These are phyloP conservation scores for Colletotrichum phormii DNA, from an alignment of 2,329 filamentous ascomycete genomes.

Conservation along the genomic window DNA sequence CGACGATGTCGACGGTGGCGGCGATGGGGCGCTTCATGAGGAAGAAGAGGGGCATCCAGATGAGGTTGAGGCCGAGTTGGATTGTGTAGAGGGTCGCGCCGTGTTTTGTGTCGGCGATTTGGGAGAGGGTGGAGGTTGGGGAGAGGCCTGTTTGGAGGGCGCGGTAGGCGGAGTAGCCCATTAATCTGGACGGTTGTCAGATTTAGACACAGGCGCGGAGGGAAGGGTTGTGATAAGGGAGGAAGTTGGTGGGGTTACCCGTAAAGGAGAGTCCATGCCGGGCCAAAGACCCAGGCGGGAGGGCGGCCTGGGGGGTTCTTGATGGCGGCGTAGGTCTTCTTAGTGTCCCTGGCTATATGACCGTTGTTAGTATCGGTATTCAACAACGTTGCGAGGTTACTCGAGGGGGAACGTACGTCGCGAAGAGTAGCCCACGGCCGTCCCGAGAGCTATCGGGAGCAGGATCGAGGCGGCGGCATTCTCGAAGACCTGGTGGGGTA, in stretches of 20 bases:
- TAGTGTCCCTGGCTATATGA: conserved; percentile 63
- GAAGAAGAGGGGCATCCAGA: conserved; percentile 96
- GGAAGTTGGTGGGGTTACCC: conserved; percentile 49
- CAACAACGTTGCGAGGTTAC: background rate
- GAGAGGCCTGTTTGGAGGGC: conserved; percentile 74
- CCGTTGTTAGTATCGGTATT: background rate
- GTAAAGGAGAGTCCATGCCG: conserved; percentile 75
- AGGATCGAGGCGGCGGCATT: conserved; percentile 80
- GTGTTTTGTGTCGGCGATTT: conserved; percentile 70
- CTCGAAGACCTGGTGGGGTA: conserved; percentile 78
- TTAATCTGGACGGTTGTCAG: conserved; percentile 59
- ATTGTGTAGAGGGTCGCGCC: conserved; percentile 86
- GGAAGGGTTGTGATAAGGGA: background rate
- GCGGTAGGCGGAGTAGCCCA: conserved; percentile 91
- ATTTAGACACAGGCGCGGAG: too few relatives aligned
- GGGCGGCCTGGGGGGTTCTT: conserved; percentile 76
- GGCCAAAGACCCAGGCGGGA: conserved; percentile 71
- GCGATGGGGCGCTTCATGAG: conserved; percentile 77
- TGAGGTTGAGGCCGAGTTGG: conserved; percentile 85
- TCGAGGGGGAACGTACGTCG: conserved; percentile 63
- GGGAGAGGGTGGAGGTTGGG: conserved; percentile 64
- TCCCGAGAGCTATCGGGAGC: conserved; percentile 79
- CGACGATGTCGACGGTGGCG: conserved; percentile 80
- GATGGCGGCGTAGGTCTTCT: conserved; percentile 72
- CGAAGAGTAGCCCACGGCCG: conserved; percentile 77